Evolutionary conservation across 768 basidiomycete species (phyloP), one percentile per base, ranked within the genome.

Genomic region (Suillus hirtellus): DNA sequence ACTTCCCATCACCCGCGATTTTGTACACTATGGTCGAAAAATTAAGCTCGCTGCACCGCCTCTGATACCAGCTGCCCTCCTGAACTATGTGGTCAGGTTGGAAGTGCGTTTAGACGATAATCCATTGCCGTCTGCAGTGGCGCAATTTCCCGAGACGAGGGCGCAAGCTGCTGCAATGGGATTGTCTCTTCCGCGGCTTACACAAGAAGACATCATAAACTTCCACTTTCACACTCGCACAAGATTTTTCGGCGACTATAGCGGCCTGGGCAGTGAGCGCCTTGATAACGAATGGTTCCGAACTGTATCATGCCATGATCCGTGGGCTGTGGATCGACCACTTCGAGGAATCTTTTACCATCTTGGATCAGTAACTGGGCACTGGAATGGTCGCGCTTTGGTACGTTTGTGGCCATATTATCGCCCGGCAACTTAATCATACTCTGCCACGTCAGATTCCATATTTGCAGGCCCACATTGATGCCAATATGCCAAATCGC

Each of bases 251-350:
- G 67, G 68, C 11, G 65, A 64, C n/a, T 64, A 71, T 19, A 67
- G 63, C 11, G 70, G 65, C n/a, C 43, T 44, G 11, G 9, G 60
- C 35, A 79, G 80, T 44, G 62, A 64, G 43, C 66, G 64, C 24
- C 77, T 80, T 63, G 85, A 86, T 66, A 69, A 69, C 52, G 82
- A 83, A 60, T 86, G 84, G 84, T 77, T 73, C 65, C 79, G 84
- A 42, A 66, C 82, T 27, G 80, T 80, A 4, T 71, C 74, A 9
- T 84, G 82, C 59, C 70, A 78, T 62, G 74, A 82, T 59, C 72
- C 77, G 4, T 77, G 74, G 70, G 66, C 70, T 27, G 68, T 69
- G 38, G 71, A 76, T 47, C 69, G 71, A n/a, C 76, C 79, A 14
- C 67, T 82, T 35, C 77, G 78, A 63, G 80, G 81, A 24, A 65